phyloP scores from a whole-genome alignment of 225 moss, liverwort and hornwort species.

The Bryum argenteum region DNA sequence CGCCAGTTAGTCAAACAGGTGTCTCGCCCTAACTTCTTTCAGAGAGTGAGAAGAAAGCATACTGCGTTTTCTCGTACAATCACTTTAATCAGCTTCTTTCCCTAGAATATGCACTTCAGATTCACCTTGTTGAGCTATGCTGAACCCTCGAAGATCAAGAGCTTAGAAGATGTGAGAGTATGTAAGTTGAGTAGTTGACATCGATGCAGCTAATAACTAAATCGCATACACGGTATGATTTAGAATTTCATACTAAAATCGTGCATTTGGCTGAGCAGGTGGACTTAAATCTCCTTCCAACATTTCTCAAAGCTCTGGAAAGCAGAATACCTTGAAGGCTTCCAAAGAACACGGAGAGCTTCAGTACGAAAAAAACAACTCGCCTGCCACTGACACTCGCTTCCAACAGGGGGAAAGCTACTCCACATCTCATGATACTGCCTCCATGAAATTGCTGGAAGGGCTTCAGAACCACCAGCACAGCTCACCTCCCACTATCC shows the following conservation, averaged over 20 bases:
- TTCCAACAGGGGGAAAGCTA: conserved; percentile 10
- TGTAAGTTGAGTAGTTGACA: neutral
- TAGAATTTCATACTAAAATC: conserved; percentile 21
- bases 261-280: conserved; percentile 36
- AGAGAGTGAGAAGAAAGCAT: conserved; percentile 11
- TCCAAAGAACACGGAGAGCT: conserved; percentile 21
- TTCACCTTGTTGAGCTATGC: conserved; percentile 4
- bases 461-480: neutral
- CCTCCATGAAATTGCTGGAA: conserved; percentile 48
- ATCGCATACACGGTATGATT: neutral
- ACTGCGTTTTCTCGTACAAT: conserved; percentile 9
- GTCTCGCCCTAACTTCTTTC: conserved; percentile 13
- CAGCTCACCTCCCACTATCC: conserved; percentile 18
- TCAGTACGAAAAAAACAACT: neutral
- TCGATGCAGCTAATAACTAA: neutral
- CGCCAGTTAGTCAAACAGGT: too few species aligned
- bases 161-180: neutral
- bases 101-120: conserved; percentile 9
- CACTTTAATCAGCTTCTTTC: conserved; percentile 16
- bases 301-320: conserved; percentile 29
- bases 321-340: conserved; percentile 16
- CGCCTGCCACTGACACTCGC: neutral
- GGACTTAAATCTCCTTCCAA: conserved; percentile 24
- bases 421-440: conserved; percentile 24
- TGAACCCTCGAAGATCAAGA: conserved; percentile 10